A percentile compares a stretch with the other conserved stretches of the same genome.
Conservation (phyloP, 306 rosid species). For the Ceratonia siliqua region DNA sequence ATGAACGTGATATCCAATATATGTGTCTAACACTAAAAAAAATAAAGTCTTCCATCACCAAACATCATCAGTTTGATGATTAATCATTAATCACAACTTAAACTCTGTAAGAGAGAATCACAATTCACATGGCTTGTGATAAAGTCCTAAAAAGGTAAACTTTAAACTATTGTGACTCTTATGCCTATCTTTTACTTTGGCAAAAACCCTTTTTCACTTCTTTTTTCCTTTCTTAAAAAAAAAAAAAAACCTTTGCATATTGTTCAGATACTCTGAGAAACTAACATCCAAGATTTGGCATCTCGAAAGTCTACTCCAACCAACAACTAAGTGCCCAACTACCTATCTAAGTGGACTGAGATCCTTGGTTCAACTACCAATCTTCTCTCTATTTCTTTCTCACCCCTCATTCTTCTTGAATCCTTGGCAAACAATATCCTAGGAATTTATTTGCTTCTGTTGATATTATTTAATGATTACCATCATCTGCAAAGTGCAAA, state of each 20-base stretch:
- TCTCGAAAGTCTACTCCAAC: conserved; percentile 29
- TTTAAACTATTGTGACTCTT: not conserved
- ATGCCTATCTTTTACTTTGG: not conserved
- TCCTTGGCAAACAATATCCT: conserved; percentile 3
- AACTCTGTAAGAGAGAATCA: not conserved
- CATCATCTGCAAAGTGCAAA: conserved; percentile 30
- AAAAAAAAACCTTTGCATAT: too few species aligned
- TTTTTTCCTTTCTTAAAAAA: too few species aligned
- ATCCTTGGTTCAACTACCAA: conserved; percentile 62
- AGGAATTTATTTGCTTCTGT: conserved; percentile 37
- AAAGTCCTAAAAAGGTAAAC: not conserved
- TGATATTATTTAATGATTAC: conserved; percentile 42
- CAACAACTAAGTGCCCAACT: conserved; percentile 48
- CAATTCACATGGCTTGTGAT: not conserved
- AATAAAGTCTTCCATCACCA: not conserved
- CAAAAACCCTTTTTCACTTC: not conserved
- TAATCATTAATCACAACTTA: not conserved
- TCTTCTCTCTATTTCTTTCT: conserved; percentile 40
- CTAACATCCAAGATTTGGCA: not conserved
- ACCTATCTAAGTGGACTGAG: conserved; percentile 52
- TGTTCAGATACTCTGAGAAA: too few species aligned
- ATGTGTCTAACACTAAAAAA: too few species aligned
- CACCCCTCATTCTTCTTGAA: conserved; percentile 32
- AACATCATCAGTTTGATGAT: not conserved
- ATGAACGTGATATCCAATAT: not conserved